Percentiles rank a stretch among this genome's conserved stretches.
Conservation (phyloP, 805 yeast genomes). For the Priceomyces melissophilus region DNA sequence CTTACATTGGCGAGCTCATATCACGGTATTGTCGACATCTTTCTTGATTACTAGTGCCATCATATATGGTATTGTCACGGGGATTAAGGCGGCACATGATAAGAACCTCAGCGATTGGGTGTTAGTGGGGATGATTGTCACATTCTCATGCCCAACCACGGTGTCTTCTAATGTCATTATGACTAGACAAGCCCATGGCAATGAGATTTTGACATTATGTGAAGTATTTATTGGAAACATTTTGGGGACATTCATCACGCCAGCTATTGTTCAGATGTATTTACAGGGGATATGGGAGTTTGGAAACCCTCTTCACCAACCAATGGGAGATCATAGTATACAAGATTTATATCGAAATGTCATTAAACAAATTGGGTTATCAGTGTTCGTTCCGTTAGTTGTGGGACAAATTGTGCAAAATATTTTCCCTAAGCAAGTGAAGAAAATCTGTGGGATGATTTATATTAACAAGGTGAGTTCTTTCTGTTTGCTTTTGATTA, state of each 20-base stretch:
- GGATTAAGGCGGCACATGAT: constrained; percentile 57
- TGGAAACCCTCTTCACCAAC: constrained; percentile 67
- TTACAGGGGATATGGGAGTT: constrained; percentile 58
- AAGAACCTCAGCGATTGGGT: constrained; percentile 69
- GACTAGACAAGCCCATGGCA: constrained; percentile 85
- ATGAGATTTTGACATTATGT: constrained; percentile 71
- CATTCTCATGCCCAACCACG: constrained; percentile 88
- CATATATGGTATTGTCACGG: constrained; percentile 70
- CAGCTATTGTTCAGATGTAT: constrained; percentile 77
- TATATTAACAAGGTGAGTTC: constrained; percentile 71
- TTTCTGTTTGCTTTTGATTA: constrained; percentile 71
- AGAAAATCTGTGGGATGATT: constrained; percentile 56
- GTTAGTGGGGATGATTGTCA: constrained; percentile 74
- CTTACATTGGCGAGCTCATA: constrained; percentile 79
- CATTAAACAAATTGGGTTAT: constrained; percentile 82
- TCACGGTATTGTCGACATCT: constrained; percentile 61
- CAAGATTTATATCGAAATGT: constrained; percentile 63
- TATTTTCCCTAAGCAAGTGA: constrained; percentile 59
- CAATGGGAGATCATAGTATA: constrained; percentile 48
- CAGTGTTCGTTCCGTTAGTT: constrained; percentile 79
- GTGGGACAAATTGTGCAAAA: constrained; percentile 86
- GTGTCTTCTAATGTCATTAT: constrained; percentile 89
- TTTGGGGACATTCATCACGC: constrained; percentile 83
- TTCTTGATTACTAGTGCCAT: constrained; percentile 70
- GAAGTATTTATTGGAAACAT: constrained; percentile 85